A percentile compares a stretch with the other conserved stretches of the same genome.
phyloP scores from a whole-genome alignment of 208 protist genomes.

The Strigomonas culicis region DNA sequence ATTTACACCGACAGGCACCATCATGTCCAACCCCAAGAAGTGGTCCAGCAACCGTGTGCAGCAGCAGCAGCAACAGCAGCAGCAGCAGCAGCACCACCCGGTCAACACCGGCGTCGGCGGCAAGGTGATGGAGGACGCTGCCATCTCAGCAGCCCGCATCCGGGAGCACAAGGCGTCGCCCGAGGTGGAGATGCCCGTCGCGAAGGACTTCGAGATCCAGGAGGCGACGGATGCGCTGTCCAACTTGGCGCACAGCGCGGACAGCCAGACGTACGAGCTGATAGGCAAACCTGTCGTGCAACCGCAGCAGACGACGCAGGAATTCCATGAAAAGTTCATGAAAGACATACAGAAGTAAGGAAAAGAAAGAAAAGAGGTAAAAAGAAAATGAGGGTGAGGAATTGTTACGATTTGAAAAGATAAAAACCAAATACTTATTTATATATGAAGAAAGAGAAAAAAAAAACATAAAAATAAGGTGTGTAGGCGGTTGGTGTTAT shows the following conservation, averaged over 20 bases:
- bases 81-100: constrained; percentile 5
- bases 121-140: constrained; percentile 40
- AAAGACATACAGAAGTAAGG: constrained; percentile 14
- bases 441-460: constrained; percentile 2
- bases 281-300: constrained; percentile 25
- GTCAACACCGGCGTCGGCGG: constrained; percentile 20
- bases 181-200: constrained; percentile 37
- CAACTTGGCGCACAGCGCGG: constrained; percentile 75
- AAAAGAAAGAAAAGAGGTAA: constrained; percentile 5
- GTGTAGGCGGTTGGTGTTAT: not conserved
- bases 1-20: too few relatives aligned
- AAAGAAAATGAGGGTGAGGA: not conserved
- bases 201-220: constrained; percentile 69
- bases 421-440: not conserved
- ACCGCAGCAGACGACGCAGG: constrained; percentile 22
- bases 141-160: constrained; percentile 36
- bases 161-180: constrained; percentile 24
- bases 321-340: constrained; percentile 34
- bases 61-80: constrained; percentile 18
- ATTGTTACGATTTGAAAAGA: too few relatives aligned
- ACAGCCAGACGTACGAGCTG: constrained; percentile 26
- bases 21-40: too few relatives aligned
- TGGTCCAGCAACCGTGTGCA: constrained; percentile 16
- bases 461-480: constrained; percentile 11
- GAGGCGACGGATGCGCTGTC: constrained; percentile 79